phyloP scores from a whole-genome alignment of 345 rosid species.

The Alliaria petiolata region DNA sequence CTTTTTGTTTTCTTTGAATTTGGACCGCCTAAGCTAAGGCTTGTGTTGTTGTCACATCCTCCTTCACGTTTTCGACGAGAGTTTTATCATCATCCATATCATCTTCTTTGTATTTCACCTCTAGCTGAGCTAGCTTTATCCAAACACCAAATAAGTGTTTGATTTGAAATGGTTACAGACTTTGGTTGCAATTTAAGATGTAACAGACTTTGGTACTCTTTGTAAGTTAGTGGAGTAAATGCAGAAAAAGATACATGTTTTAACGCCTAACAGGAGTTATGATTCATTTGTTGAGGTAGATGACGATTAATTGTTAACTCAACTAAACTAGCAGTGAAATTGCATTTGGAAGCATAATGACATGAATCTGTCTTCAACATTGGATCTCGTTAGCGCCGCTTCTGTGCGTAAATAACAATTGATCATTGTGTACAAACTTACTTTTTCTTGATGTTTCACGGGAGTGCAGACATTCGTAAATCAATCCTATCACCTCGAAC shows the following conservation, averaged over 20 bases:
- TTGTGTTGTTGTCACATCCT: conserved; percentile 12
- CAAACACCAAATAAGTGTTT: not conserved
- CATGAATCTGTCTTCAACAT: not conserved
- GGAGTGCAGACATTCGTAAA: not conserved
- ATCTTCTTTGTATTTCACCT: not conserved
- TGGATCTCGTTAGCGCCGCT: not conserved
- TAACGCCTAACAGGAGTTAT: not conserved
- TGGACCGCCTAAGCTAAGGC: not conserved
- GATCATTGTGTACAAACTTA: not conserved
- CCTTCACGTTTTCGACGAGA: not conserved
- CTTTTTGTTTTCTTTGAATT: not conserved
- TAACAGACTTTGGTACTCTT: not conserved
- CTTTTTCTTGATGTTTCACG: not conserved
- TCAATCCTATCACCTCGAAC: not conserved
- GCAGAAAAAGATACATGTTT: not conserved
- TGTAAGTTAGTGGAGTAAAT: not conserved
- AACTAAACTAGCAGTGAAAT: not conserved
- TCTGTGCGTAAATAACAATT: not conserved
- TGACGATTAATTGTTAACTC: not conserved
- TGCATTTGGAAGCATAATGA: not conserved
- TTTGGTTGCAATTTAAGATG: not conserved
- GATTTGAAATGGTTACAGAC: not conserved
- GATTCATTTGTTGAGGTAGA: not conserved
- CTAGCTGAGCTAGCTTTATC: not conserved
- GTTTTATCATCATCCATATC: not conserved